A percentile compares a stretch with the other conserved stretches of the same genome.
These are phyloP conservation scores for Arabidopsis lyrata DNA, from an alignment of 441 rosid genomes.

Conservation along the genomic window DNA sequence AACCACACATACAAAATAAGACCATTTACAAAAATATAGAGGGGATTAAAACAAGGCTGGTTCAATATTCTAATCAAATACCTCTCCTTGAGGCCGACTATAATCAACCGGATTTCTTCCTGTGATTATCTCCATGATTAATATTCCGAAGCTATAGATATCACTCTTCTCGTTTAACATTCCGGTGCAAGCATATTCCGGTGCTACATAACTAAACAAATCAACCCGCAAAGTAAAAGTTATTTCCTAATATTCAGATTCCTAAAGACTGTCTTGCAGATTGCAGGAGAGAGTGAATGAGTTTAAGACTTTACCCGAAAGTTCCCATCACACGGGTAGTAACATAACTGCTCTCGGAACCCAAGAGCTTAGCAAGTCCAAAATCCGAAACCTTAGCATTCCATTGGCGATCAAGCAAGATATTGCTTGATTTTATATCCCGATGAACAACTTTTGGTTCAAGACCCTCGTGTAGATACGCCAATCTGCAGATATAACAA, in stretches of 20 bases:
- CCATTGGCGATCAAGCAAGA: slow-evolving; percentile 92
- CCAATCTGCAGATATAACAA: slow-evolving; percentile 61
- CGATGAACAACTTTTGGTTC: slow-evolving; percentile 98
- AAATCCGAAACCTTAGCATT: slow-evolving; percentile 92
- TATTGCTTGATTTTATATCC: slow-evolving; percentile 90
- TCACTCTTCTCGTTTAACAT: slow-evolving; percentile 99
- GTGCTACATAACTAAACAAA: slow-evolving; percentile 80
- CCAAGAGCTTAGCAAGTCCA: slow-evolving; percentile 93
- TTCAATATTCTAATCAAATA: slow-evolving; percentile 33
- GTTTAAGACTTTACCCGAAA: slow-evolving; percentile 62
- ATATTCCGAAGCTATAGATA: slow-evolving; percentile 89
- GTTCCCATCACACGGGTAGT: slow-evolving; percentile 99
- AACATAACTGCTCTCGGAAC: slow-evolving; percentile 86
- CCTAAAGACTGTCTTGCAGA: not conserved
- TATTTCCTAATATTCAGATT: not conserved
- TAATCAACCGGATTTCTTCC: slow-evolving; percentile 94
- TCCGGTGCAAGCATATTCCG: slow-evolving; percentile 98
- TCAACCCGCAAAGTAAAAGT: not conserved
- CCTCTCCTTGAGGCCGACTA: slow-evolving; percentile 90
- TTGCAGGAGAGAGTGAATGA: slow-evolving; percentile 4
- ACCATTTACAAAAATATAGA: not conserved
- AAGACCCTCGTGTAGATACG: slow-evolving; percentile 98
- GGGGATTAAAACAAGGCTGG: not conserved
- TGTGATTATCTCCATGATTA: slow-evolving; percentile 88
- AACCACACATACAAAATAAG: not conserved